Conservation (phyloP, 768 basidiomycete genomes). For the Lentinula sp. region DNA sequence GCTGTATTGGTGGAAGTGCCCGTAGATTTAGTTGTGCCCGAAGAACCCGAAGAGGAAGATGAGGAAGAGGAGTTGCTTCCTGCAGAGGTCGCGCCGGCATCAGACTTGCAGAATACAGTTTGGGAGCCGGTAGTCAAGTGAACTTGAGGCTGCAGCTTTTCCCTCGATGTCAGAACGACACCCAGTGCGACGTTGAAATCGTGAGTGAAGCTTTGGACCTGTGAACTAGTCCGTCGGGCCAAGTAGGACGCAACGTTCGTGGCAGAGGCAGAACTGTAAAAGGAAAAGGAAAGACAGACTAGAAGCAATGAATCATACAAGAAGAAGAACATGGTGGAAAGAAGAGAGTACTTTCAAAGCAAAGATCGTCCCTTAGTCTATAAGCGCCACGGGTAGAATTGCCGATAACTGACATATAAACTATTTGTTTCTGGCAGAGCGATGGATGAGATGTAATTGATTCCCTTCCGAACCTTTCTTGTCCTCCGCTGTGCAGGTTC, state of each 20-base stretch:
- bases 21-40: neutral
- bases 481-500: too few relatives aligned
- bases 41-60: neutral
- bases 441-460: too few relatives aligned
- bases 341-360: neutral
- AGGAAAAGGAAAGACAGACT: neutral
- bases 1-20: neutral
- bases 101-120: neutral
- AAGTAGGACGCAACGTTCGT: neutral
- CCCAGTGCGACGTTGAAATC: conserved; percentile 4
- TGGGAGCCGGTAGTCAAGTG: neutral
- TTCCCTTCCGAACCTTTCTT: too few relatives aligned
- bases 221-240: neutral
- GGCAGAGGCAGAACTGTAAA: neutral
- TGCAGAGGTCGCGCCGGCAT: neutral
- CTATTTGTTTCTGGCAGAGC: too few relatives aligned
- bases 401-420: too few relatives aligned
- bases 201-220: neutral
- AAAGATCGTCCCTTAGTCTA: too few relatives aligned
- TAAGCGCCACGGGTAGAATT: too few relatives aligned
- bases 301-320: neutral
- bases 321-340: conserved; percentile 3
- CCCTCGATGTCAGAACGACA: neutral
- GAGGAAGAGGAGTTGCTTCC: neutral
- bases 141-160: neutral